Percentiles rank a stretch among this genome's conserved stretches.
These are phyloP conservation scores for Claviceps capensis DNA, from an alignment of 2,329 filamentous ascomycete genomes.

Conservation along the genomic window DNA sequence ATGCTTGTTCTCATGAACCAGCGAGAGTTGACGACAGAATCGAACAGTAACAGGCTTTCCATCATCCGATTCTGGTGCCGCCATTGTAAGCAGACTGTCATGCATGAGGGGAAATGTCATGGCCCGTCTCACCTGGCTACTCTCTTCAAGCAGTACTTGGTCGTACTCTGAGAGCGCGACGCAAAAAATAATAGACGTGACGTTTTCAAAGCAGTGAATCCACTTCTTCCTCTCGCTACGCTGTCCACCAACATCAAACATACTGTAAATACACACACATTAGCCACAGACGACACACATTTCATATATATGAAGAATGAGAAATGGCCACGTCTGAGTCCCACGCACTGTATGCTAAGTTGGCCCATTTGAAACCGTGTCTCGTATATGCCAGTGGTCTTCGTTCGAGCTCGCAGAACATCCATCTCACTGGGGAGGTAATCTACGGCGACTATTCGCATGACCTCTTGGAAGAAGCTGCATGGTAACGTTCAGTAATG, in stretches of 20 bases:
- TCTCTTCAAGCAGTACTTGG: conserved; percentile 91
- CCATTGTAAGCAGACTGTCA: background rate
- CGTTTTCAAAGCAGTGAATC: conserved; percentile 99
- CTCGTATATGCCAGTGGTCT: conserved; percentile 98
- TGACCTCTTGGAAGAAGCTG: conserved; percentile 92
- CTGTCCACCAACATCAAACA: conserved; percentile 98
- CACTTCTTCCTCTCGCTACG: conserved; percentile 97
- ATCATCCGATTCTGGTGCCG: conserved; percentile 88
- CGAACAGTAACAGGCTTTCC: conserved; percentile 91
- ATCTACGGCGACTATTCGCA: conserved; percentile 67
- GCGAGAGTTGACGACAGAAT: conserved; percentile 94
- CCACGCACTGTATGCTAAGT: conserved; percentile 86
- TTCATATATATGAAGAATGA: background rate
- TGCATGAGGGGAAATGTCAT: no score
- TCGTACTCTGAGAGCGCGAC: conserved; percentile 97
- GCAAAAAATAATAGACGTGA: conserved; percentile 98
- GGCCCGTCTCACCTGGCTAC: conserved; percentile 61
- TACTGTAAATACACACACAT: conserved; percentile 46
- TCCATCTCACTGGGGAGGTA: conserved; percentile 93
- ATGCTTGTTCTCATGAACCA: conserved; percentile 99
- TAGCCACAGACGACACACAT: conserved; percentile 7
- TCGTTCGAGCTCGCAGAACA: conserved; percentile 87
- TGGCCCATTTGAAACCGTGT: conserved; percentile 98
- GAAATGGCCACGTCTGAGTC: background rate
- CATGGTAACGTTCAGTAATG: background rate